A percentile compares a stretch with the other conserved stretches of the same genome.
These are phyloP conservation scores for Trichoderma asperellum DNA, from an alignment of 2,329 filamentous ascomycete species.

Conservation along the genomic window DNA sequence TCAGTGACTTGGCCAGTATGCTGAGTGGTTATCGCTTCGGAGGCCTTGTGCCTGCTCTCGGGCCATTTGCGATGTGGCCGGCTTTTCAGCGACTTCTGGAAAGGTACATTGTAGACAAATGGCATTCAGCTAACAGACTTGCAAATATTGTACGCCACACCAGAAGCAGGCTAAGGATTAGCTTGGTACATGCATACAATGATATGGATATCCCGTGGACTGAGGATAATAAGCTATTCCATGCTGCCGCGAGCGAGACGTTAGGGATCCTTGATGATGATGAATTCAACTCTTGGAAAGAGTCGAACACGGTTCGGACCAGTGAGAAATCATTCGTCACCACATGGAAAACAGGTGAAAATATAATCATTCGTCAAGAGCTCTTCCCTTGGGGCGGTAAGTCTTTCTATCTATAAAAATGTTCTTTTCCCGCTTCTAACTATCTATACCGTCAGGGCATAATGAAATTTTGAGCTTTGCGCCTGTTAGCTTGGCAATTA, in stretches of 20 bases:
- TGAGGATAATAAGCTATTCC: conserved; percentile 68
- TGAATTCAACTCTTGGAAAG: conserved; percentile 51
- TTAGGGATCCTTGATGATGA: conserved; percentile 43
- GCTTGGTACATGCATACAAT: conserved; percentile 77
- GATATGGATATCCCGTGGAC: conserved; percentile 81
- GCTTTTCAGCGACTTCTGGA: conserved; percentile 64
- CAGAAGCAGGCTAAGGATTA: conserved; percentile 62
- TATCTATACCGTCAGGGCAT: conserved; percentile 56
- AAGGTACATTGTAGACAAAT: conserved; percentile 73
- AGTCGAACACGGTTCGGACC: conserved; percentile 48
- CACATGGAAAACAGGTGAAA: conserved; percentile 48
- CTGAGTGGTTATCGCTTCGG: conserved; percentile 76
- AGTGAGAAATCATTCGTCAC: conserved; percentile 55
- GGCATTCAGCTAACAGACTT: conserved; percentile 73
- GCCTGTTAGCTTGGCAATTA: conserved; percentile 65
- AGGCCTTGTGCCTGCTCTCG: conserved; percentile 79
- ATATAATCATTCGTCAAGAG: conserved; percentile 58
- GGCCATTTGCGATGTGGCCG: conserved; percentile 71
- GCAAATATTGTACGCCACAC: conserved; percentile 57
- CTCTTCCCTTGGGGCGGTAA: conserved; percentile 59
- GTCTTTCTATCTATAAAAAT: conserved; percentile 32
- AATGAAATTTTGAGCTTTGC: conserved; percentile 70
- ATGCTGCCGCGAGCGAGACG: conserved; percentile 59
- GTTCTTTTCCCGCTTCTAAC: not conserved
- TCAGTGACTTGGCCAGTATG: conserved; percentile 73